phyloP scores from a whole-genome alignment of 129 eudicot species.

The Helianthus annuus region HanXRQr2.0-SUNRISE NC_035437.2:7281186-7281685 shows the following conservation, averaged over 20 bases:
- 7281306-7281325: too few species aligned
- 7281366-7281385: too few species aligned
- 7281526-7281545: not conserved
- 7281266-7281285: too few species aligned
- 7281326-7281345: too few species aligned
- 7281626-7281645: not conserved
- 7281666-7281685: not conserved
- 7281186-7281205: too few species aligned
- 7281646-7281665: not conserved
- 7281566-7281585: slow-evolving; percentile 2
- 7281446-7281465: not conserved
- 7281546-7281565: not conserved
- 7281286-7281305: too few species aligned
- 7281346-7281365: too few species aligned
- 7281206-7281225: too few species aligned
- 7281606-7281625: slow-evolving; percentile 26
- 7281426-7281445: not conserved
- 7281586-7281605: slow-evolving; percentile 7
- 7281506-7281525: not conserved
- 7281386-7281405: not conserved
- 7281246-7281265: too few species aligned
- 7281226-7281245: too few species aligned
- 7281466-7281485: too few species aligned
- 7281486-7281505: not conserved
- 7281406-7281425: not conserved